Evolutionary conservation across 2,329 filamentous ascomycete species (phyloP), one percentile per base, ranked within the genome.

Genomic region (Paramyrothecium sp.): DNA sequence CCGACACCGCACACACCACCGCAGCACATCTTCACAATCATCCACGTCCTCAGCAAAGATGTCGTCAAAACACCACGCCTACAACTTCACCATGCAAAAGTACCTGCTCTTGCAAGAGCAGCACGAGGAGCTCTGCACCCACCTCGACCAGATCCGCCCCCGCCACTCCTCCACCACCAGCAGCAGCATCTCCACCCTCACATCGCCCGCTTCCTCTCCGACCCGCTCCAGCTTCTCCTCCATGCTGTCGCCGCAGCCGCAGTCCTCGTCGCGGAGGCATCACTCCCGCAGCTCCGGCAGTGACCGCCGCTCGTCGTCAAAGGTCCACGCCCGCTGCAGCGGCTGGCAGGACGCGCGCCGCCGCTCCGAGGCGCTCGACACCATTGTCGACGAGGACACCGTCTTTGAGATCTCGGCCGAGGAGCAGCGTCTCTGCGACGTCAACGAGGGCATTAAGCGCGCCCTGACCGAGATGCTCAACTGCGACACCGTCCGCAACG

Each of bases 401-500:
- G 67, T 81, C 21, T 73, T 73, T 59, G 78, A 81, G 64, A 78
- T 85, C 61, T 80, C 77, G 1, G 72, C 73, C 19, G 81, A 82
- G 65, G 81, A 85, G 66, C 77, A 80, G 61, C 81, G 78, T 59
- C 75, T 86, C 12, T 82, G 75, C 53, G 76, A 80, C 60, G 79
- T 86, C 69, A 85, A 84, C 69, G 83, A 86, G 70, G 78, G 80
- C 63, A 83, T 87, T 73, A 87, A 87, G 73, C 78, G 82, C 33
- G 80, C 82, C 2, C 67, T 87, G 63, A 87, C 83, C 7, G 83
- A 86, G 68, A 77, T 87, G 16, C 78, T 87, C 64, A 87, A 86
- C 71, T 86, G 82, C 70, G 79, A 82, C 22, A 72, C 78, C 41
- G 81, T 85, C 17, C 80, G 82, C 47, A 71, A 68, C 50, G 81